A percentile compares a stretch with the other conserved stretches of the same genome.
phyloP scores from a whole-genome alignment of 768 basidiomycete genomes.

The Tephrocybe sp. region DNA sequence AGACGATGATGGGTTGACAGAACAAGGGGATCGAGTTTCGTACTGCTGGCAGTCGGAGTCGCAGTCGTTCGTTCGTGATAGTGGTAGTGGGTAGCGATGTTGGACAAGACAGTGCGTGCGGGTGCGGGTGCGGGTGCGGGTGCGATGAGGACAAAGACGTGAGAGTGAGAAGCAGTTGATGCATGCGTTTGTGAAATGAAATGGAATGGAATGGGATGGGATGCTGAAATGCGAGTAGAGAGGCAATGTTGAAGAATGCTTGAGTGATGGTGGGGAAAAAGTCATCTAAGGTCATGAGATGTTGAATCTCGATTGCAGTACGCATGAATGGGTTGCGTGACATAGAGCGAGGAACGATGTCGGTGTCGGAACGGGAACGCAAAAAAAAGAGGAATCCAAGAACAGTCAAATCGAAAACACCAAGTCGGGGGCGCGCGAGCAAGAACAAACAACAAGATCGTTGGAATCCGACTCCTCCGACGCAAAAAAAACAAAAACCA shows the following conservation, averaged over 20 bases:
- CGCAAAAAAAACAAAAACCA: no score
- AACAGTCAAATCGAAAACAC: conserved; percentile 23
- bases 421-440: no score
- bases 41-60: not conserved
- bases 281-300: conserved; percentile 8
- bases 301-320: conserved; percentile 8
- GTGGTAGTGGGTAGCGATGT: no score
- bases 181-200: not conserved
- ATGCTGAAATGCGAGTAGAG: not conserved
- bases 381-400: not conserved
- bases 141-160: not conserved
- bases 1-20: no score
- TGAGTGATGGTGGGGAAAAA: not conserved
- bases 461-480: no score
- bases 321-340: not conserved
- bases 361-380: not conserved
- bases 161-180: not conserved
- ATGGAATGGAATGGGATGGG: conserved; percentile 3
- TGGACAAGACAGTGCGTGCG: not conserved
- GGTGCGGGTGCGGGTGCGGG: not conserved
- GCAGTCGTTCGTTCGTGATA: no score
- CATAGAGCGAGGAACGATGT: not conserved
- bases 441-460: not conserved
- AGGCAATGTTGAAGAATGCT: not conserved
- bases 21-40: not conserved